Conservation (phyloP, 192 early-diverging fungal genomes). For the Borealophlyctis nickersoniae region DNA sequence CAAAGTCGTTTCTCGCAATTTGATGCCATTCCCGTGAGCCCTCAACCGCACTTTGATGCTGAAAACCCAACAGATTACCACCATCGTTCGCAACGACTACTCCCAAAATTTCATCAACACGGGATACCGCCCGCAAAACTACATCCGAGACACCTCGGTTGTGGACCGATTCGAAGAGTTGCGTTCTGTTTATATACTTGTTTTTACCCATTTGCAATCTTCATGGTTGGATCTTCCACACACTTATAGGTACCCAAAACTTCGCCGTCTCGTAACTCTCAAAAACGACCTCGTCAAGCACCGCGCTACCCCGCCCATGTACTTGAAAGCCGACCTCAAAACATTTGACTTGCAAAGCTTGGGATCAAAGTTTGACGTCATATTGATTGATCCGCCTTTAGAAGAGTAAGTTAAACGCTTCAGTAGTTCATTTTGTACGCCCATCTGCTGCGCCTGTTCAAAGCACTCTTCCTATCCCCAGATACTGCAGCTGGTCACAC, state of each 20-base stretch:
- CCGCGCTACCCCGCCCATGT: constrained; percentile 45
- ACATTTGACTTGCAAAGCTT: constrained; percentile 45
- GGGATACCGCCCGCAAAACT: constrained; percentile 55
- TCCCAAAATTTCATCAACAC: constrained; percentile 55
- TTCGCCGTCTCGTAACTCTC: constrained; percentile 42
- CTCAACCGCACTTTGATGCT: too few species aligned
- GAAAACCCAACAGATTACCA: neutral
- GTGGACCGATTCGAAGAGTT: constrained; percentile 49
- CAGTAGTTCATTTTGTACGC: neutral
- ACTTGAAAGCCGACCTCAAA: constrained; percentile 46
- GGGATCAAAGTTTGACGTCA: constrained; percentile 56
- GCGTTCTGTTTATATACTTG: too few species aligned
- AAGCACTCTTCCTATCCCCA: neutral
- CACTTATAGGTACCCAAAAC: constrained; percentile 46
- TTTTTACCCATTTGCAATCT: too few species aligned
- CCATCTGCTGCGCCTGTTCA: neutral
- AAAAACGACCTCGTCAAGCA: constrained; percentile 41
- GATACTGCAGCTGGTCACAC: constrained; percentile 24
- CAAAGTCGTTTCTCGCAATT: too few species aligned
- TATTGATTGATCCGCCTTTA: constrained; percentile 60
- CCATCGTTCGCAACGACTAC: constrained; percentile 54
- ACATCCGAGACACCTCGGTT: constrained; percentile 46
- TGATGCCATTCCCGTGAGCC: too few species aligned
- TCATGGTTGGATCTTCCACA: neutral
- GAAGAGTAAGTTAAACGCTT: constrained; percentile 40